These are phyloP conservation scores for Cyberlindnera misumaiensis DNA, from an alignment of 805 yeast genomes.

Conservation along the genomic window DNA sequence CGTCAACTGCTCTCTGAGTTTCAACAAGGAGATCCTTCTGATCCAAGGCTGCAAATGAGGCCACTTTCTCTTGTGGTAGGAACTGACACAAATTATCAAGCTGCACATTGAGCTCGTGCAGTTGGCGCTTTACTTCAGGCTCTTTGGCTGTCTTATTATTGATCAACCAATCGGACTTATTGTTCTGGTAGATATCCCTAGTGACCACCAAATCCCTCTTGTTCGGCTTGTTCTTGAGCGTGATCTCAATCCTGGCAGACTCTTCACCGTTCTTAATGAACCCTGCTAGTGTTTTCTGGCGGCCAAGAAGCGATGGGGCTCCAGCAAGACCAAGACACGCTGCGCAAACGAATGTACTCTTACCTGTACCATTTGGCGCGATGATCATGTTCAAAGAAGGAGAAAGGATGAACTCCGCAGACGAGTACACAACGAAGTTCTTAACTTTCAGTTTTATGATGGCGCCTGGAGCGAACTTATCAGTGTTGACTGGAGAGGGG, in stretches of 20 bases:
- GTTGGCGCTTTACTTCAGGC: slow-evolving; percentile 34
- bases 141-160: slow-evolving; percentile 38
- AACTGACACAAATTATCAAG: slow-evolving; percentile 90
- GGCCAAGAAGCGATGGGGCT: slow-evolving; percentile 64
- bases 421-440: slow-evolving; percentile 65
- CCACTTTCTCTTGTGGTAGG: slow-evolving; percentile 91
- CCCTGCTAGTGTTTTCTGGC: slow-evolving; percentile 49
- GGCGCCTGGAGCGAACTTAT: slow-evolving; percentile 37
- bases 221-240: slow-evolving; percentile 28
- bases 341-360: slow-evolving; percentile 88
- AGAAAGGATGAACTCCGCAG: slow-evolving; percentile 67
- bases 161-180: slow-evolving; percentile 47
- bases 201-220: slow-evolving; percentile 35
- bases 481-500: not conserved
- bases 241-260: slow-evolving; percentile 28
- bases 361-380: slow-evolving; percentile 97
- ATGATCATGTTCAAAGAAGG: slow-evolving; percentile 86
- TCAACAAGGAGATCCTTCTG: slow-evolving; percentile 70
- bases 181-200: slow-evolving; percentile 27
- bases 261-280: slow-evolving; percentile 66
- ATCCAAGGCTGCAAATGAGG: slow-evolving; percentile 78
- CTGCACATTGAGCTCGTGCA: slow-evolving; percentile 62
- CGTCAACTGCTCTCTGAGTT: slow-evolving; percentile 75
- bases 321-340: slow-evolving; percentile 87
- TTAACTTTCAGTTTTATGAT: slow-evolving; percentile 47